Percentiles rank a stretch among this genome's conserved stretches.
phyloP scores from a whole-genome alignment of 164 flowering plant species.

The Vitis labrusca region DNA sequence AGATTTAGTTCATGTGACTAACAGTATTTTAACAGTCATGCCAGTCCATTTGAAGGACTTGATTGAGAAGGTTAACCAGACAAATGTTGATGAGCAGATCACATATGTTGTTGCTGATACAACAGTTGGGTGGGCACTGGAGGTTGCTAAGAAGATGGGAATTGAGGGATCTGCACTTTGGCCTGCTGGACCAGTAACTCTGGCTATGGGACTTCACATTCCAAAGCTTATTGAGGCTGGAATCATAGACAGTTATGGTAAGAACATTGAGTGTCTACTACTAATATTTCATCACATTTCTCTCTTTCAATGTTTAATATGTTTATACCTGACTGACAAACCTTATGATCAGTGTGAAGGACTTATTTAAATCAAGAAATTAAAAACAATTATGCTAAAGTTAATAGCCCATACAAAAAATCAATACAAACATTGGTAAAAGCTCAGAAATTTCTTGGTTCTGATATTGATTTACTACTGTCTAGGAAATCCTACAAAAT shows the following conservation, averaged over 20 bases:
- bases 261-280: not conserved
- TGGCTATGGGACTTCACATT: conserved; percentile 8
- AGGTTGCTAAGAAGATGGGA: conserved; percentile 27
- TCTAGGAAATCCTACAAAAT: conserved; percentile 16
- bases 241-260: conserved; percentile 10
- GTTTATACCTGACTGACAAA: too few relatives aligned
- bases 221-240: conserved; percentile 27
- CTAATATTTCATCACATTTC: too few relatives aligned
- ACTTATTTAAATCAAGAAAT: too few relatives aligned
- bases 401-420: too few relatives aligned
- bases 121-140: conserved; percentile 8
- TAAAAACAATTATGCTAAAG: too few relatives aligned
- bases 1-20: not conserved
- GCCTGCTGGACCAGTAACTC: conserved; percentile 10
- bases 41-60: conserved; percentile 19
- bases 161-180: conserved; percentile 14
- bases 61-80: conserved; percentile 8
- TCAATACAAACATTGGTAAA: too few relatives aligned
- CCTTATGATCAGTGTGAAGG: too few relatives aligned
- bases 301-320: too few relatives aligned
- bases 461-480: not conserved
- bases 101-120: conserved; percentile 33
- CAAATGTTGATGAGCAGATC: conserved; percentile 8
- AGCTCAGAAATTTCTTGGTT: not conserved
- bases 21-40: conserved; percentile 5